These are phyloP conservation scores for Chaetomium fimeti DNA, from an alignment of 495 filamentous ascomycete genomes.

Conservation along the genomic window DNA sequence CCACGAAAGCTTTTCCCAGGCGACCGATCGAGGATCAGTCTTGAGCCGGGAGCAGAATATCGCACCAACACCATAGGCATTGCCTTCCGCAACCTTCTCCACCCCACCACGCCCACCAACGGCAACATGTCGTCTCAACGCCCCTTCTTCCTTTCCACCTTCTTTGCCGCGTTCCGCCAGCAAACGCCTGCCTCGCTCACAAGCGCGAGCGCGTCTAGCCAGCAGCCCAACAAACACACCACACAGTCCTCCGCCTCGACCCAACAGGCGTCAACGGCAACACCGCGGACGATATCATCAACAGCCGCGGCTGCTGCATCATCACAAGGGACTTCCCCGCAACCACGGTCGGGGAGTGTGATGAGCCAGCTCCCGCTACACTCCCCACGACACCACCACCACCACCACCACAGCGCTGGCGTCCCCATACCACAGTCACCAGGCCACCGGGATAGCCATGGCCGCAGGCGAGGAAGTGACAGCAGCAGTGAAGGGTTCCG, in stretches of 20 bases:
- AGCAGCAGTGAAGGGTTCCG: conserved; percentile 75
- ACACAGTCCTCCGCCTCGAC: conserved; percentile 30
- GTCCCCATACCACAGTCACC: conserved; percentile 40
- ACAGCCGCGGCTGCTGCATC: conserved; percentile 23
- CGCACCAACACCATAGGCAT: not conserved
- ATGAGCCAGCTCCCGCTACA: conserved; percentile 48
- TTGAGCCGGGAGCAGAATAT: no score
- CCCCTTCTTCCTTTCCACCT: conserved; percentile 77
- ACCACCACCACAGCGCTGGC: conserved; percentile 36
- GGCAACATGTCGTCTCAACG: conserved; percentile 68
- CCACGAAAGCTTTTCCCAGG: not conserved
- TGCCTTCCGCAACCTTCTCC: not conserved
- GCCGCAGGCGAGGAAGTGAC: conserved; percentile 70
- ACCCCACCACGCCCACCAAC: not conserved
- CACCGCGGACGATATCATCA: conserved; percentile 28
- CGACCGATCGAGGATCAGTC: not conserved
- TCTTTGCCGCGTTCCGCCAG: conserved; percentile 78
- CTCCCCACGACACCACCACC: conserved; percentile 41
- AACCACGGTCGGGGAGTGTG: conserved; percentile 40
- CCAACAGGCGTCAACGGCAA: conserved; percentile 34
- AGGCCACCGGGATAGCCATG: conserved; percentile 11
- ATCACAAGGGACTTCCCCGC: conserved; percentile 36
- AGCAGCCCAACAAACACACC: conserved; percentile 48
- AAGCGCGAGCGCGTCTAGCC: conserved; percentile 27
- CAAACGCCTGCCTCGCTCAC: conserved; percentile 35